Base-by-base conservation (phyloP, 1,139 yeast species). In the Magnusiomyces paraingens region DNA sequence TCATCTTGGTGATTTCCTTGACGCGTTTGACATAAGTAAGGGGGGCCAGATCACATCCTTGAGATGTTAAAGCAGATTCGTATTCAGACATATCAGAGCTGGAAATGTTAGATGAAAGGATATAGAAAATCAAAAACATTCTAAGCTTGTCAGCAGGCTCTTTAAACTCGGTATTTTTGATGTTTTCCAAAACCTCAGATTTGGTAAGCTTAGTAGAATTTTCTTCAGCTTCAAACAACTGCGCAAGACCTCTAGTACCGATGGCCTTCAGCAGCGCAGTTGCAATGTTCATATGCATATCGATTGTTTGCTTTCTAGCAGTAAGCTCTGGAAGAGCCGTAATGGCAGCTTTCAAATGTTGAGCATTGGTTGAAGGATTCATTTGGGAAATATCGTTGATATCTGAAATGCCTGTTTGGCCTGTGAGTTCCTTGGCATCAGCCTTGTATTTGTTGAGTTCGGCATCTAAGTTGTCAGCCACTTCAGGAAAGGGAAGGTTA, bases 221-320 rank as follows among this genome's bases (percentile, higher is more conserved):
- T 57, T 93, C 98, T 70, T 93, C 99, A 57, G 94, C 82, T 70
- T 93, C 98, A 67, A 91, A 93, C 63, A 90, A 86, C 58, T 90
- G 83, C 64, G 94, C 99, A 61, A 93, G 77, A 21, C 85, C 84
- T 60, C 93, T 86, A 15, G 86, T 84, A 62, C 93, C 95, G 57
- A 93, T 77, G 61, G 90, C 91, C 64, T 84, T 83, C 57, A 94
- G 78, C 55, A 93, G 74, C 10, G 93, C 81, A 5, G 96, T 89
- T 60, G 95, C 82, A 47, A 93, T 91, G 65, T 90, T 91, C 96
- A 93, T 93, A 72, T 93, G 99, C 85, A 88, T 87, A 70, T 93
- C 99, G 62, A 93, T 83, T 21, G 91, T 83, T 52, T 83, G 78
- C 68, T 93, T 93, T 62, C 95, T 80, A 10, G 91, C 89, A 0